Percentiles rank a stretch among this genome's conserved stretches.
phyloP scores from a whole-genome alignment of 306 rosid species.

The Acacia confusa region DNA sequence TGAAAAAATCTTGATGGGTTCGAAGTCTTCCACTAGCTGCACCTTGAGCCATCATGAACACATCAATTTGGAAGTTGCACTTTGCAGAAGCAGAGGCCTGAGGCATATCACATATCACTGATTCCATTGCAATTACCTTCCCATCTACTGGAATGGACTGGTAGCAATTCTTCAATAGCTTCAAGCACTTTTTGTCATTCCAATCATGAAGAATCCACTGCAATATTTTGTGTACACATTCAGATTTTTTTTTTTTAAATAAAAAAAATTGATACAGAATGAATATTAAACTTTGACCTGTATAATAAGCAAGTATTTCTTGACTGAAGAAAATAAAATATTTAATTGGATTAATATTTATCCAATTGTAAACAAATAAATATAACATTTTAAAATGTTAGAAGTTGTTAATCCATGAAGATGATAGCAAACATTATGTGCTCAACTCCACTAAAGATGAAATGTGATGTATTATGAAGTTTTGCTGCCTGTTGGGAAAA shows the following conservation, averaged over 20 bases:
- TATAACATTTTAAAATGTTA: background rate
- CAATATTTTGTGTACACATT: background rate
- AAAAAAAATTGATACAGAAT: background rate
- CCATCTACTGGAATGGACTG: background rate
- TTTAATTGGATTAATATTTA: background rate
- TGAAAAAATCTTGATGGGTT: background rate
- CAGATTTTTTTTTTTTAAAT: background rate
- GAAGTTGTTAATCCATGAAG: background rate
- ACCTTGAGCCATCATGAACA: constrained; percentile 4
- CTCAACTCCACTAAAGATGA: too few species aligned
- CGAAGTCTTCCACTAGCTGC: background rate
- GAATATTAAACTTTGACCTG: background rate
- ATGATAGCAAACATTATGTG: background rate
- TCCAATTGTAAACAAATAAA: background rate
- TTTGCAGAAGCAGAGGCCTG: background rate
- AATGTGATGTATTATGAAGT: background rate
- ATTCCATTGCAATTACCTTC: constrained; percentile 3
- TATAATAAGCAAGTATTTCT: background rate
- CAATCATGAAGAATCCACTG: background rate
- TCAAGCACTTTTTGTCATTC: background rate
- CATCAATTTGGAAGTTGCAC: constrained; percentile 1
- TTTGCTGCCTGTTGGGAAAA: background rate
- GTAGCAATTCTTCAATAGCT: background rate
- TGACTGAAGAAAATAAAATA: background rate
- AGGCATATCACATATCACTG: background rate